phyloP scores from a whole-genome alignment of 2,329 filamentous ascomycete species.

The Aspergillus tanneri region DNA sequence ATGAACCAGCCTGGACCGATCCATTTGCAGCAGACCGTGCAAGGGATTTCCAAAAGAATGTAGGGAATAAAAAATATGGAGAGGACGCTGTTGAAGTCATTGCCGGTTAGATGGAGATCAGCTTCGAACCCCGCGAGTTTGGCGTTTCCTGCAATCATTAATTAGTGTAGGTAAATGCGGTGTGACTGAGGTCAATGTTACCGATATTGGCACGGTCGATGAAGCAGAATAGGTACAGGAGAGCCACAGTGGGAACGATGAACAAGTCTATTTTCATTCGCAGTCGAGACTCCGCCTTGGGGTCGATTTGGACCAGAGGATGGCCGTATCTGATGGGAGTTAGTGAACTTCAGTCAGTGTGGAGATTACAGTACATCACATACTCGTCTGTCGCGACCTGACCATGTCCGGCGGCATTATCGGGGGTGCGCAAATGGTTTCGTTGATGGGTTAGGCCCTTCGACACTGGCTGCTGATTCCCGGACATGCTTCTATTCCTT shows the following conservation, averaged over 20 bases:
- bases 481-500: too few species aligned
- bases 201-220: slow-evolving; percentile 74
- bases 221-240: slow-evolving; percentile 71
- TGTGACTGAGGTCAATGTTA: slow-evolving; percentile 24
- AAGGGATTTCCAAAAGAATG: slow-evolving; percentile 70
- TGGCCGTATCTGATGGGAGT: not conserved
- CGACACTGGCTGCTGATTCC: too few species aligned
- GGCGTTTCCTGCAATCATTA: slow-evolving; percentile 50
- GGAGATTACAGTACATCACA: not conserved
- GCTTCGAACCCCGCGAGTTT: slow-evolving; percentile 63
- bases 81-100: slow-evolving; percentile 69
- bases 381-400: not conserved
- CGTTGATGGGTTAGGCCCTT: too few species aligned
- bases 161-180: not conserved
- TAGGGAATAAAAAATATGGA: slow-evolving; percentile 72
- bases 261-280: not conserved
- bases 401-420: not conserved
- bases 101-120: slow-evolving; percentile 59
- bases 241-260: slow-evolving; percentile 63
- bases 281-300: not conserved
- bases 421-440: too few species aligned
- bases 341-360: not conserved
- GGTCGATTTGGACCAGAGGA: not conserved
- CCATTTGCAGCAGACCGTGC: slow-evolving; percentile 66
- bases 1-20: not conserved